Evolutionary conservation across 2,329 filamentous ascomycete species (phyloP), one percentile per base, ranked within the genome.

Genomic region (Fusarium scirpi): DNA sequence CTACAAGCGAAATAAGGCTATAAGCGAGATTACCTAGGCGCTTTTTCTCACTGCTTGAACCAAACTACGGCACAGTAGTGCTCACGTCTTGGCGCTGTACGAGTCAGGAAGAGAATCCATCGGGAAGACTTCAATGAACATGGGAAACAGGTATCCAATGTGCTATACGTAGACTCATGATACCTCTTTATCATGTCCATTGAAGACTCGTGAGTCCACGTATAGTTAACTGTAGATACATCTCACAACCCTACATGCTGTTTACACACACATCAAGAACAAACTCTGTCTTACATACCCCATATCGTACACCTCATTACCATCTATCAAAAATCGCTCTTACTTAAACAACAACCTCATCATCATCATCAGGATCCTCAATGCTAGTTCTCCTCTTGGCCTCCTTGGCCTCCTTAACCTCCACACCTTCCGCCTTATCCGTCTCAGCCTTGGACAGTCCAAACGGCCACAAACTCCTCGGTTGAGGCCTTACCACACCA

Each of bases 381-480:
- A 89, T 87, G 76, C 86, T 89, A 38, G 85, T 89, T 70, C 87
- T 79, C 57, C 83, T 80, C 70, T 82, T 82, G 4, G 87, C 87
- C 75, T 88, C 86, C 25, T 25, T 25, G 7, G 22, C 22, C 22
- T 22, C 22, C 72, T 80, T 82, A 10, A 86, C 86, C 73, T 87
- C 84, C 8, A 86, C 22, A 22, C 22, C 22, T 22, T 22, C 22
- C 22, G 22, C 22, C 58, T 76, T 69, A 1, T 74, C 76, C 2
- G 77, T 76, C 67, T 69, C 81, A 77, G 63, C 82, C 76, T 51
- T 83, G 78, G 45, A 80, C 74, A 20, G 78, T n/a, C 85, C 83
- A 71, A 89, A 89, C 0, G 87, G 87, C 87, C 87, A 89, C 8
- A 89, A 79, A 56, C 89, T 85, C 9, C 89, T 81, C 0, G 85